Evolutionary conservation across 2,329 filamentous ascomycete species (phyloP), one percentile per base, ranked within the genome.

Genomic region (Fusarium austroafricanum): DNA sequence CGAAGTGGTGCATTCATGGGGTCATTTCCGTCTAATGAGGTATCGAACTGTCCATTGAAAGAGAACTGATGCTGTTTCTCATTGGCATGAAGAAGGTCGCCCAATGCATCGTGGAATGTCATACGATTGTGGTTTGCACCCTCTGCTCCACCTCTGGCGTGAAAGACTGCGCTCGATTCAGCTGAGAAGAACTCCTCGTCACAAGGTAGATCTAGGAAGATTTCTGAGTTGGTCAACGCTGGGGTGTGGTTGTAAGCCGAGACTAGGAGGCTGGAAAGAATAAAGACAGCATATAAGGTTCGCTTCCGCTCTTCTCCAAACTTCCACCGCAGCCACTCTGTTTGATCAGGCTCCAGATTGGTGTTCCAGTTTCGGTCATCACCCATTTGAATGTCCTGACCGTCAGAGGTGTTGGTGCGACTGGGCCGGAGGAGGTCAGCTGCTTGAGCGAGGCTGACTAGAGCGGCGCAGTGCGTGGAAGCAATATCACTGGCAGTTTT

Each of bases 221-320:
- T 94, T 77, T 99, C 95, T 0, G 95, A 97, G 77, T 98, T 98
- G 43, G 95, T 94, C 73, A 99, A 85, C 2, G 93, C 91, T 9
- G 95, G 96, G 2, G 92, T 88, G 76, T 97, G 93, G 77, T 97
- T 97, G 81, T 97, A 97, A 4, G 94, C 93, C 5, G 93, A 93
- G 17, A 97, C 94, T 15, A 97, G 83, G 43, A 98, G 85, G 77
- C 95, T 97, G 5, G 95, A 97, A 49, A 98, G 84, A 60, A 93
- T 90, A 79, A 97, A 98, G 59, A 98, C 92, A 45, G 91, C 89
- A 76, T 94, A 98, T 29, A 97, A 87, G 1, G 95, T 97, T 56
- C 95, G 90, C 80, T 97, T 98, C 50, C 94, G 90, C 79, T 97
- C 95, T 78, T 99, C 95, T 55, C 88, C 85, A 1, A 87, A 85